A percentile compares a stretch with the other conserved stretches of the same genome.
Evolutionary conservation across 2,329 filamentous ascomycete species (phyloP).

Genomic region (Talaromyces atroroseus): DNA sequence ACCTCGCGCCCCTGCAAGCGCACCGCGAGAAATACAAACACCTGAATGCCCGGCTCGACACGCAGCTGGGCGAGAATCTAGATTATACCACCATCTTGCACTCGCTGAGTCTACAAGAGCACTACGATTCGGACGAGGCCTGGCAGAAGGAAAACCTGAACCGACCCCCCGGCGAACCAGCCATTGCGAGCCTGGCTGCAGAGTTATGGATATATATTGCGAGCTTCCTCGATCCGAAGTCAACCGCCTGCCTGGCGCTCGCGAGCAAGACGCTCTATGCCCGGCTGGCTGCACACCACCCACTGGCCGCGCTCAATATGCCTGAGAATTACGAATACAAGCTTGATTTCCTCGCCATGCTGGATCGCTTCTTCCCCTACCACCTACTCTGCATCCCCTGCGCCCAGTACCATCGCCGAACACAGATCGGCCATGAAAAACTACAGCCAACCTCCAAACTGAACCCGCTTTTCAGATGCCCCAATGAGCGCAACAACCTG

Average conservation of each 20-base stretch:
- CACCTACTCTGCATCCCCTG: slow-evolving; percentile 58
- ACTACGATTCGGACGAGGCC: slow-evolving; percentile 19
- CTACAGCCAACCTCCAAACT: slow-evolving; percentile 49
- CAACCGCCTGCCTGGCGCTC: slow-evolving; percentile 46
- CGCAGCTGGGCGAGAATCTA: slow-evolving; percentile 31
- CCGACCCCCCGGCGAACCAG: slow-evolving; percentile 33
- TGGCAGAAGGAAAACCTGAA: slow-evolving; percentile 17
- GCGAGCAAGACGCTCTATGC: slow-evolving; percentile 43
- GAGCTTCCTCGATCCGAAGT: slow-evolving; percentile 39
- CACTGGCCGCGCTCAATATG: slow-evolving; percentile 26
- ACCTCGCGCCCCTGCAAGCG: slow-evolving; percentile 28
- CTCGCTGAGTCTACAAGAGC: slow-evolving; percentile 28
- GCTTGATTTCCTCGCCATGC: slow-evolving; percentile 46
- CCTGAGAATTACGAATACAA: slow-evolving; percentile 44
- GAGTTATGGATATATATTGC: slow-evolving; percentile 45
- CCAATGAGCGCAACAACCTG: slow-evolving; percentile 47
- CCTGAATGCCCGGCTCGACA: slow-evolving; percentile 24
- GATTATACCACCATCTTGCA: slow-evolving; percentile 36
- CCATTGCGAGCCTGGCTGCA: slow-evolving; percentile 42
- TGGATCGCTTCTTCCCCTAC: slow-evolving; percentile 49
- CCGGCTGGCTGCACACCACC: slow-evolving; percentile 39
- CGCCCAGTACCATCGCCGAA: slow-evolving; percentile 50
- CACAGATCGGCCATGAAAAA: slow-evolving; percentile 48
- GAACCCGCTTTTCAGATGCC: slow-evolving; percentile 55
- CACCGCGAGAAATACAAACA: slow-evolving; percentile 31